Evolutionary conservation across 2,329 filamentous ascomycete genomes (phyloP).

Genomic region (Fusarium sp.): DNA sequence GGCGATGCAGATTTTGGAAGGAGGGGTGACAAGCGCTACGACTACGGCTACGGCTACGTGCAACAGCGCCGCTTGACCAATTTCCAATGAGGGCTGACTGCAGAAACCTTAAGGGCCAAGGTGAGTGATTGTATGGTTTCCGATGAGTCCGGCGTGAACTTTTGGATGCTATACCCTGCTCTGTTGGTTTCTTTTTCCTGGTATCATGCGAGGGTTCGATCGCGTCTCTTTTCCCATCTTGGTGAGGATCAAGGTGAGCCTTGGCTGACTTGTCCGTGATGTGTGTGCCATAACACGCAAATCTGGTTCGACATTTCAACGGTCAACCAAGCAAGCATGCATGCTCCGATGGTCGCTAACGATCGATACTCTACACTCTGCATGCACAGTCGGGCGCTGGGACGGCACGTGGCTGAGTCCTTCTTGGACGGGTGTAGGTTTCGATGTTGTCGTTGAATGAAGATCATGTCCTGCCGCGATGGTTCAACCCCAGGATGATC

Average conservation of each 20-base stretch:
- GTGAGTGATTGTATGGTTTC: background rate
- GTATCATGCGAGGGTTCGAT: background rate
- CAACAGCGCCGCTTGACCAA: background rate
- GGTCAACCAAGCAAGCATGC: background rate
- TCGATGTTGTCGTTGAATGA: background rate
- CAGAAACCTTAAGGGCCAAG: conserved; percentile 1
- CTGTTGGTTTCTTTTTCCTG: background rate
- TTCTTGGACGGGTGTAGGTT: background rate
- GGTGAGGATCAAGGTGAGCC: background rate
- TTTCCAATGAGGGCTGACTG: background rate
- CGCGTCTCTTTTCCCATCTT: conserved; percentile 1
- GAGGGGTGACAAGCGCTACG: background rate
- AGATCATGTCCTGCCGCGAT: background rate
- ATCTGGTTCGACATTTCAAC: conserved; percentile 4
- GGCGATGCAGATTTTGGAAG: conserved; percentile 5
- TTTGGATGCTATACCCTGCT: background rate
- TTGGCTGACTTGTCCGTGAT: background rate
- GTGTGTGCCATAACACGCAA: background rate
- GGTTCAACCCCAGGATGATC: background rate
- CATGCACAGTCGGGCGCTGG: background rate
- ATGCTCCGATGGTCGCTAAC: background rate
- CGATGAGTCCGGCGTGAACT: background rate
- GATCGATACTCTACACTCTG: background rate
- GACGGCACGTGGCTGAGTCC: background rate
- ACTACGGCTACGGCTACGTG: background rate